Evolutionary conservation across 768 basidiomycete species (phyloP).

Genomic region (Fomitopsis serialis): DNA sequence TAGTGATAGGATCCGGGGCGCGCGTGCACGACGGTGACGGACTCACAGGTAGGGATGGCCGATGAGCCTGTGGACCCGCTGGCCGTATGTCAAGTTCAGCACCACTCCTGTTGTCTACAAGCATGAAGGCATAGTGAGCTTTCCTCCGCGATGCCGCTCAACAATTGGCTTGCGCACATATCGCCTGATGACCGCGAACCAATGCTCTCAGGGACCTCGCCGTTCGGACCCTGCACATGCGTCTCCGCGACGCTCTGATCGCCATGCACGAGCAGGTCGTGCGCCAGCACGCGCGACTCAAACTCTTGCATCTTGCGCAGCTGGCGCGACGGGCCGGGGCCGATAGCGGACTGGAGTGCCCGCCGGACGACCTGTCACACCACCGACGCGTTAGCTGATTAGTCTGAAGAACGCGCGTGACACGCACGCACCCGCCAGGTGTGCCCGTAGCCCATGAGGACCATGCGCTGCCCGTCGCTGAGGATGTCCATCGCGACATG

Average conservation of each 20-base stretch:
- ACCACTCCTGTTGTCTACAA: background rate
- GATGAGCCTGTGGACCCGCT: background rate
- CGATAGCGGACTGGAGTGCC: slow-evolving; percentile 19
- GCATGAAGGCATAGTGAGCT: background rate
- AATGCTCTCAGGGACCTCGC: slow-evolving; percentile 18
- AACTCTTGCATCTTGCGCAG: slow-evolving; percentile 21
- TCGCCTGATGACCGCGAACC: slow-evolving; percentile 25
- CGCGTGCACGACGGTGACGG: background rate
- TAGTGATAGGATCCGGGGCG: too few species aligned
- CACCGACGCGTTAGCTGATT: too few species aligned
- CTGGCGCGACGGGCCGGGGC: slow-evolving; percentile 22
- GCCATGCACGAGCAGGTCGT: slow-evolving; percentile 19
- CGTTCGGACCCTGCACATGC: background rate
- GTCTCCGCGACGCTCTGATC: background rate
- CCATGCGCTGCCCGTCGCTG: slow-evolving; percentile 25
- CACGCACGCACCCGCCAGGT: slow-evolving; percentile 23
- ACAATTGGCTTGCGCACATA: slow-evolving; percentile 18
- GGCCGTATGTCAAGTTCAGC: background rate
- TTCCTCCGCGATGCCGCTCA: background rate
- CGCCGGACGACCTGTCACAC: slow-evolving; percentile 20
- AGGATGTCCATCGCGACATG: slow-evolving; percentile 27
- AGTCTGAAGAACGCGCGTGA: background rate
- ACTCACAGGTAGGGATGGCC: slow-evolving; percentile 2
- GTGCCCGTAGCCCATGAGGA: slow-evolving; percentile 23
- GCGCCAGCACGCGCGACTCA: slow-evolving; percentile 21